phyloP scores from a whole-genome alignment of 139 green algal species.

The Chlamydomonas asymmetrica region DNA sequence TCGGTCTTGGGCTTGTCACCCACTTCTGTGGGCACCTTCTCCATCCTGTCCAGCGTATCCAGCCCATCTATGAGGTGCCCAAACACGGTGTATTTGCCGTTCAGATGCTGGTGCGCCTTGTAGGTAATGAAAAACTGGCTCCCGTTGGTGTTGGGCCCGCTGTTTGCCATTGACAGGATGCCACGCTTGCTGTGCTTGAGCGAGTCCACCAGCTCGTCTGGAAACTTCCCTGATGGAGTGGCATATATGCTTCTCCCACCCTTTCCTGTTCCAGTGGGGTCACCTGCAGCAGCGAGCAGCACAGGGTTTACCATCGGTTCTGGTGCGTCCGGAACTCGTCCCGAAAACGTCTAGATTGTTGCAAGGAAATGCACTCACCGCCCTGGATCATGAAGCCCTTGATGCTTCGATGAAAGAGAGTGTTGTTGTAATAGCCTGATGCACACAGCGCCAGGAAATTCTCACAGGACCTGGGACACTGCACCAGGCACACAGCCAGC shows the following conservation, averaged over 20 bases:
- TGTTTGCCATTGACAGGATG: conserved; percentile 97
- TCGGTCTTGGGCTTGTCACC: conserved; percentile 76
- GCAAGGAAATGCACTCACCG: conserved; percentile 52
- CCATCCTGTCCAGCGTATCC: conserved; percentile 93
- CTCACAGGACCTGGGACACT: conserved; percentile 66
- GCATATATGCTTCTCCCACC: conserved; percentile 89
- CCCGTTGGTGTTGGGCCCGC: conserved; percentile 91
- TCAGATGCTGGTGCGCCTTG: conserved; percentile 89
- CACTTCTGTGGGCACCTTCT: conserved; percentile 75
- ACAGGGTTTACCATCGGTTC: no score
- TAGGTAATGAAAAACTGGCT: conserved; percentile 98
- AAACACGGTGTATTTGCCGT: conserved; percentile 78
- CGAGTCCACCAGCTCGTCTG: conserved; percentile 87
- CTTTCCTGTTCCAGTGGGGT: conserved; percentile 93
- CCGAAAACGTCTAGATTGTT: no score
- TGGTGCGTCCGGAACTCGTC: no score
- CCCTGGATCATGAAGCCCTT: conserved; percentile 93
- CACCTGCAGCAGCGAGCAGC: conserved; percentile 42
- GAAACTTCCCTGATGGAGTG: conserved; percentile 89
- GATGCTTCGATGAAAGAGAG: conserved; percentile 95
- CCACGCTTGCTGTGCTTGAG: conserved; percentile 91
- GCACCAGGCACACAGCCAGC: no score
- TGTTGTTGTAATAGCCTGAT: conserved; percentile 89
- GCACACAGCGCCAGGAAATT: conserved; percentile 97
- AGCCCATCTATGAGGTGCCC: conserved; percentile 93